phyloP scores from a whole-genome alignment of 805 yeast species.

The Metschnikowia dekortorum region DNA sequence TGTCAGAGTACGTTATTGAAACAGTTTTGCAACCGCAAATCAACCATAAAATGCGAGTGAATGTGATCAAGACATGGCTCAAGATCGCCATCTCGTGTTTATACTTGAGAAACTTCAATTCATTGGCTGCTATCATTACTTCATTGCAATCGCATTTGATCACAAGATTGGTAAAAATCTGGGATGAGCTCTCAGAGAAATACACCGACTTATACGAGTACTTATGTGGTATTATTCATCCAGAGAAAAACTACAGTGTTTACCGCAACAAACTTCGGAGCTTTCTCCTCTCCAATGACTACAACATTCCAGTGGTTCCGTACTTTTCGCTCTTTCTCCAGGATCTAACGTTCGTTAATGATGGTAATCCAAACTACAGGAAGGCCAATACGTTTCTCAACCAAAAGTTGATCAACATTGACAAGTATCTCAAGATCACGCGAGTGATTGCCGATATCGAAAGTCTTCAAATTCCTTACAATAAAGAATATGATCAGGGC shows the following conservation, averaged over 20 bases:
- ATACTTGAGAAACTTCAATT: conserved; percentile 70
- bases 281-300: conserved; percentile 46
- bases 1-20: conserved; percentile 71
- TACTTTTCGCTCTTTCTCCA: conserved; percentile 70
- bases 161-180: conserved; percentile 55
- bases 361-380: conserved; percentile 71
- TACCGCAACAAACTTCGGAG: conserved; percentile 61
- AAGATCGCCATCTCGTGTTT: conserved; percentile 69
- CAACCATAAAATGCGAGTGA: conserved; percentile 45
- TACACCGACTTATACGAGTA: conserved; percentile 60
- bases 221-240: conserved; percentile 65
- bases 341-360: conserved; percentile 76
- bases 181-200: conserved; percentile 56
- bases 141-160: conserved; percentile 69
- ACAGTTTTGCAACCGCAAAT: conserved; percentile 55
- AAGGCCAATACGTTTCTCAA: conserved; percentile 53
- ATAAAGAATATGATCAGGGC: conserved; percentile 17
- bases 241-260: conserved; percentile 66
- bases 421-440: conserved; percentile 65
- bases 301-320: conserved; percentile 66
- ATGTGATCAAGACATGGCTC: conserved; percentile 64
- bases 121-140: conserved; percentile 74
- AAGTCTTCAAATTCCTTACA: conserved; percentile 60
- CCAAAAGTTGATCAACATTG: conserved; percentile 64
- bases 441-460: conserved; percentile 64